phyloP scores from a whole-genome alignment of 805 yeast species.

The Suhomyces vadensis region DNA sequence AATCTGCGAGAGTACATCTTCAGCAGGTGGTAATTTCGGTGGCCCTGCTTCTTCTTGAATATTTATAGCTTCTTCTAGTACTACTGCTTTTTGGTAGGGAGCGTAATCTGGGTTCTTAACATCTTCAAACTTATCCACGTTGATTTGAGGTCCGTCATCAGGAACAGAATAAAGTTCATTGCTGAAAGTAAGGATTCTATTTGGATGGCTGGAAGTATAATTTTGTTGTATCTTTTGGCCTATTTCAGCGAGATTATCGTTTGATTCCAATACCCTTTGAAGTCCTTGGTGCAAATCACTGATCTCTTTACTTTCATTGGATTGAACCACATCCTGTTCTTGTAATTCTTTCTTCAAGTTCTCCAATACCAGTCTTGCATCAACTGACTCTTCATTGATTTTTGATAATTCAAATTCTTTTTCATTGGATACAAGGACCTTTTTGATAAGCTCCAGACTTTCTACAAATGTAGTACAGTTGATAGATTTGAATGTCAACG shows the following conservation, averaged over 20 bases:
- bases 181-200: conserved; percentile 17
- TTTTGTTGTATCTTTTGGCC: conserved; percentile 2
- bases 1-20: not conserved
- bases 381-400: conserved; percentile 19
- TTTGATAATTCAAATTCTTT: conserved; percentile 12
- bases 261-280: not conserved
- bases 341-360: conserved; percentile 24
- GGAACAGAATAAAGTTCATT: conserved; percentile 13
- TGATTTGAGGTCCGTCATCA: conserved; percentile 12
- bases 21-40: too few relatives aligned
- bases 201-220: conserved; percentile 10
- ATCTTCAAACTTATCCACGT: conserved; percentile 26
- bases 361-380: conserved; percentile 16
- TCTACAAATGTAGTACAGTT: conserved; percentile 38
- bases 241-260: not conserved
- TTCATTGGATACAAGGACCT: conserved; percentile 22
- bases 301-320: conserved; percentile 13
- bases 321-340: not conserved
- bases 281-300: conserved; percentile 17
- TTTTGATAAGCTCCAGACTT: conserved; percentile 33
- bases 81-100: conserved; percentile 14
- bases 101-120: conserved; percentile 20
- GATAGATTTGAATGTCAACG: conserved; percentile 43
- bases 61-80: not conserved
- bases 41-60: too few relatives aligned